These are phyloP conservation scores for Kregervanrija delftensis DNA, from an alignment of 805 yeast genomes.

Conservation along the genomic window DNA sequence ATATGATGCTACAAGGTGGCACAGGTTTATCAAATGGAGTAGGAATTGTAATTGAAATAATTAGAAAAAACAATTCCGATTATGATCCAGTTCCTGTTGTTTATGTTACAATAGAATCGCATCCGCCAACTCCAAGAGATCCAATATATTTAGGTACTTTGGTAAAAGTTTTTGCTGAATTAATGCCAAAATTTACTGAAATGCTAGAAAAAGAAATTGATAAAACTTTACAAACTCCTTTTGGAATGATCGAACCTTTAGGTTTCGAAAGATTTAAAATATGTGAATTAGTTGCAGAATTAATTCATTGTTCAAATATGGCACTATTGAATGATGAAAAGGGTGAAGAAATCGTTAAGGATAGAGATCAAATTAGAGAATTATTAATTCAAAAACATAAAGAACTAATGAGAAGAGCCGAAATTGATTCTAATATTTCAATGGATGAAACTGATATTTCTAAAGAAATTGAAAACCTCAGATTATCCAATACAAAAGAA, in stretches of 20 bases:
- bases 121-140: constrained; percentile 90
- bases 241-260: constrained; percentile 62
- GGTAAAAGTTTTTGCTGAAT: constrained; percentile 68
- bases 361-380: constrained; percentile 62
- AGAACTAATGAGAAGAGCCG: constrained; percentile 19
- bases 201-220: constrained; percentile 41
- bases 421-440: constrained; percentile 23
- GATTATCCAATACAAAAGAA: constrained; percentile 15
- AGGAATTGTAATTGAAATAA: constrained; percentile 88
- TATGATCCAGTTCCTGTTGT: constrained; percentile 86
- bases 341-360: constrained; percentile 59
- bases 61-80: constrained; percentile 92
- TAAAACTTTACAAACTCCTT: constrained; percentile 49
- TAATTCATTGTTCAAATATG: constrained; percentile 97
- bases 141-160: constrained; percentile 88
- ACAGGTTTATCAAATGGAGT: constrained; percentile 91
- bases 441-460: constrained; percentile 28
- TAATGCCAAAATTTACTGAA: constrained; percentile 61
- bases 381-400: constrained; percentile 31
- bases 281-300: constrained; percentile 88
- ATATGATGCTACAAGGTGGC: constrained; percentile 75
- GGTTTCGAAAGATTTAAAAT: constrained; percentile 90
- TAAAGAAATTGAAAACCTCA: constrained; percentile 26
- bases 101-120: constrained; percentile 74
- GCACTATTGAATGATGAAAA: constrained; percentile 71